A percentile compares a stretch with the other conserved stretches of the same genome.
phyloP scores from a whole-genome alignment of 495 filamentous ascomycete genomes.

The Xylaria longipes region DNA sequence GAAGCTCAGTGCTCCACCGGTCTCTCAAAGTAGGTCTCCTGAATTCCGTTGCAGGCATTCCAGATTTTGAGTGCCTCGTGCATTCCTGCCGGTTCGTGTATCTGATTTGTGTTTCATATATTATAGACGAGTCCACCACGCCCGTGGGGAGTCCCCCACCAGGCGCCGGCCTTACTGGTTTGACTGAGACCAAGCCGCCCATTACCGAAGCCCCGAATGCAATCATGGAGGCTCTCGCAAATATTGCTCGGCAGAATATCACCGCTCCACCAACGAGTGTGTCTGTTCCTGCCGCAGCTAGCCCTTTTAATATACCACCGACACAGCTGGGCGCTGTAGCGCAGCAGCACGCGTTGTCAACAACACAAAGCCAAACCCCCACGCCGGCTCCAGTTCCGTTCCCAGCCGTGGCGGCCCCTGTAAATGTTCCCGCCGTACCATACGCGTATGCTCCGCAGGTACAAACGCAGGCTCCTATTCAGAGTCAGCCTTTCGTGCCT shows the following conservation, averaged over 20 bases:
- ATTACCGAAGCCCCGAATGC: constrained; percentile 56
- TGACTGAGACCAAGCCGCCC: constrained; percentile 36
- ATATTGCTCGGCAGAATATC: constrained; percentile 82
- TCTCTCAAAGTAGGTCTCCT: constrained; percentile 67
- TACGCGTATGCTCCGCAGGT: constrained; percentile 58
- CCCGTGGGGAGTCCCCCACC: constrained; percentile 79
- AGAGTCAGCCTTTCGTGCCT: constrained; percentile 41
- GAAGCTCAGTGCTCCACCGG: constrained; percentile 67
- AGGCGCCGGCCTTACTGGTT: constrained; percentile 49
- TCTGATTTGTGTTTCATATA: constrained; percentile 23
- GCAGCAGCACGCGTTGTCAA: constrained; percentile 23
- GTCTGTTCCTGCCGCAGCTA: constrained; percentile 55
- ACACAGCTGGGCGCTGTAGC: constrained; percentile 50
- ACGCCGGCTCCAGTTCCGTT: constrained; percentile 38
- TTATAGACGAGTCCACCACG: constrained; percentile 72
- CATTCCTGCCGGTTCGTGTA: constrained; percentile 11
- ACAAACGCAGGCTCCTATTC: constrained; percentile 36
- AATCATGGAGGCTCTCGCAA: constrained; percentile 83
- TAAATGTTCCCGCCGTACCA: constrained; percentile 65
- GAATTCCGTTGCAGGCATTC: constrained; percentile 18
- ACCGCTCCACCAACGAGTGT: constrained; percentile 64
- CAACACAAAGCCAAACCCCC: constrained; percentile 31
- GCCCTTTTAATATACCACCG: constrained; percentile 62
- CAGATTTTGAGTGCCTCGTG: constrained; percentile 9
- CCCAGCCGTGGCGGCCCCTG: constrained; percentile 49